Evolutionary conservation across 2,329 filamentous ascomycete species (phyloP).

Genomic region (Metarhizium sp.): DNA sequence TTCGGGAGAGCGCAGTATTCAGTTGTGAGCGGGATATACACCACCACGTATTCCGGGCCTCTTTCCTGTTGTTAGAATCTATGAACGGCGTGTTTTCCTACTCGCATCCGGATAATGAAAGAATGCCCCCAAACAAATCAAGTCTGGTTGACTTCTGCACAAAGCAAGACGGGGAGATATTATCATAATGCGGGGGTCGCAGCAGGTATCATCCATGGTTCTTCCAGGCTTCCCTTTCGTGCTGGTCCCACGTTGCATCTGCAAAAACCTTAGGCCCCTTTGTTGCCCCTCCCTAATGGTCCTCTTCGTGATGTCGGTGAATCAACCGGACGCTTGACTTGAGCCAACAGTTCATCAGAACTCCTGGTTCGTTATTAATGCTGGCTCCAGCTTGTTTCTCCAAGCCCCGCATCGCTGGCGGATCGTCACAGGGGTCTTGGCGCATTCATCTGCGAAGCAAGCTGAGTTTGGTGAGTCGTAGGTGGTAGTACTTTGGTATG

Average conservation of each 20-base stretch:
- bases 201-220: neutral
- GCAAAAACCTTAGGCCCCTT: neutral
- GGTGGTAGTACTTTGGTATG: neutral
- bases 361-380: neutral
- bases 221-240: neutral
- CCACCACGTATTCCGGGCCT: too few species aligned
- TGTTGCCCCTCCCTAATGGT: neutral
- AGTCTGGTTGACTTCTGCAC: too few species aligned
- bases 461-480: neutral
- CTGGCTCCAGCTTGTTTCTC: neutral
- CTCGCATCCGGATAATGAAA: too few species aligned
- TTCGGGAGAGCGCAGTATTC: too few species aligned
- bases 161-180: too few species aligned
- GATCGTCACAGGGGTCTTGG: neutral
- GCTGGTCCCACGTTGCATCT: conserved; percentile 7
- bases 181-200: too few species aligned
- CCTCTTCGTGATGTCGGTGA: neutral
- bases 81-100: too few species aligned
- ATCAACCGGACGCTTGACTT: neutral
- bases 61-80: too few species aligned
- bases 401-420: neutral
- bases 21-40: too few species aligned
- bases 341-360: neutral
- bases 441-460: neutral
- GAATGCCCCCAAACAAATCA: too few species aligned